These are phyloP conservation scores for Microbotryum silenes-acaulis DNA, from an alignment of 1,284 basidiomycete genomes.

Conservation along the genomic window DNA sequence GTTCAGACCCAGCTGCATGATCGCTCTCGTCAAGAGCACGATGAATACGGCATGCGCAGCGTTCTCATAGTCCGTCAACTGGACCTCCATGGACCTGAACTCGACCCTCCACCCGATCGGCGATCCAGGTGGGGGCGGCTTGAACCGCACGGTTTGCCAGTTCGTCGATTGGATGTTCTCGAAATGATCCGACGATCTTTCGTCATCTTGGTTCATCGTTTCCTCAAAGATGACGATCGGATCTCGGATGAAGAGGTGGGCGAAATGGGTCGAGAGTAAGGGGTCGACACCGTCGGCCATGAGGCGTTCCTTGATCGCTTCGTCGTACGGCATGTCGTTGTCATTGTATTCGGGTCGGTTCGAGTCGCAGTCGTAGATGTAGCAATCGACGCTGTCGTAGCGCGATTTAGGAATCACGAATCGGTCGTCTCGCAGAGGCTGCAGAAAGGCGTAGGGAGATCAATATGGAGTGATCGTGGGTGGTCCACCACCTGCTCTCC, in stretches of 20 bases:
- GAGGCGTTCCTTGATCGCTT: conserved; percentile 62
- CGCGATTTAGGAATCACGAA: conserved; percentile 88
- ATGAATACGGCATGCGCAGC: conserved; percentile 93
- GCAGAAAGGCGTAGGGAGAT: not conserved
- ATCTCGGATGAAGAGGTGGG: conserved; percentile 95
- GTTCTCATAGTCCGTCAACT: conserved; percentile 98
- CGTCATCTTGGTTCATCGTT: conserved; percentile 85
- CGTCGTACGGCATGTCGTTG: conserved; percentile 69
- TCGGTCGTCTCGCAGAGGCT: conserved; percentile 69
- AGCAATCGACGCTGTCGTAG: conserved; percentile 91
- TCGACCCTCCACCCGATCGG: conserved; percentile 97
- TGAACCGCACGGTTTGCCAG: conserved; percentile 99
- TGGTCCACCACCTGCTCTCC: not conserved
- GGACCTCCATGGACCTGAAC: conserved; percentile 98
- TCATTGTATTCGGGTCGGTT: conserved; percentile 94
- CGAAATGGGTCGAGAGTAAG: conserved; percentile 79
- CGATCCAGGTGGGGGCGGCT: conserved; percentile 87
- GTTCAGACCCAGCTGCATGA: conserved; percentile 83
- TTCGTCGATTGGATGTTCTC: conserved; percentile 99
- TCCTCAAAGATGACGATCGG: conserved; percentile 94
- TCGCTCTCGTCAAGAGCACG: conserved; percentile 86
- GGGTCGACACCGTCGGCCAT: conserved; percentile 73
- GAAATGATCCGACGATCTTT: conserved; percentile 83
- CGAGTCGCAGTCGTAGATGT: conserved; percentile 67
- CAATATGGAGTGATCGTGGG: too few species aligned